Conservation (phyloP, 2,329 filamentous ascomycete genomes). For the Madurella fahalii region DNA sequence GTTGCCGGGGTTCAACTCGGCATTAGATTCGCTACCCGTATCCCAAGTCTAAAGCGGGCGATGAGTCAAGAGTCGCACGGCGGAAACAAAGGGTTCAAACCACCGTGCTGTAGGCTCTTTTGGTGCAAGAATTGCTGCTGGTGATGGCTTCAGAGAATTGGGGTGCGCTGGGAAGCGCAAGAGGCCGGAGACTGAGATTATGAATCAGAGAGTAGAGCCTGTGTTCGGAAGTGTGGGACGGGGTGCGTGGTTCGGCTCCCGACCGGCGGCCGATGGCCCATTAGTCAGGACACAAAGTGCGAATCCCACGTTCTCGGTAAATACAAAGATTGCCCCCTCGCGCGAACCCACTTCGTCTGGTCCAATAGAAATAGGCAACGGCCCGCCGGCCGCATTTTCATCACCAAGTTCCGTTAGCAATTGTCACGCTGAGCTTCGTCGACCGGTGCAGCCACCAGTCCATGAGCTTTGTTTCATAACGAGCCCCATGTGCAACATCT, state of each 20-base stretch:
- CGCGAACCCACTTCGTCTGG: background rate
- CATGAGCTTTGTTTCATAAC: background rate
- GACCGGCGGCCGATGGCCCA: conserved; percentile 18
- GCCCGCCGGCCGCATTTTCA: conserved; percentile 16
- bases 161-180: conserved; percentile 1
- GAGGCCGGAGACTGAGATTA: conserved; percentile 6
- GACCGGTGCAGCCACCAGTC: background rate
- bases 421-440: background rate
- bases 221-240: conserved; percentile 8
- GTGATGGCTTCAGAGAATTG: conserved; percentile 8
- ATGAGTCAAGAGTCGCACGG: conserved; percentile 10
- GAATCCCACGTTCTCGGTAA: conserved; percentile 25
- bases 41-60: background rate
- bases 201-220: conserved; percentile 11
- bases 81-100: conserved; percentile 13
- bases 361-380: conserved; percentile 18
- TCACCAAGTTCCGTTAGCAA: conserved; percentile 22
- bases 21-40: conserved; percentile 4
- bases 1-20: conserved; percentile 15
- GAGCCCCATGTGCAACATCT: background rate
- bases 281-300: conserved; percentile 23
- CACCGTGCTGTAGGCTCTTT: conserved; percentile 2
- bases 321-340: conserved; percentile 22
- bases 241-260: conserved; percentile 12
- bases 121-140: background rate